Base-by-base conservation (phyloP, 2,329 filamentous ascomycete genomes). In the Colletotrichum orbiculare region DNA sequence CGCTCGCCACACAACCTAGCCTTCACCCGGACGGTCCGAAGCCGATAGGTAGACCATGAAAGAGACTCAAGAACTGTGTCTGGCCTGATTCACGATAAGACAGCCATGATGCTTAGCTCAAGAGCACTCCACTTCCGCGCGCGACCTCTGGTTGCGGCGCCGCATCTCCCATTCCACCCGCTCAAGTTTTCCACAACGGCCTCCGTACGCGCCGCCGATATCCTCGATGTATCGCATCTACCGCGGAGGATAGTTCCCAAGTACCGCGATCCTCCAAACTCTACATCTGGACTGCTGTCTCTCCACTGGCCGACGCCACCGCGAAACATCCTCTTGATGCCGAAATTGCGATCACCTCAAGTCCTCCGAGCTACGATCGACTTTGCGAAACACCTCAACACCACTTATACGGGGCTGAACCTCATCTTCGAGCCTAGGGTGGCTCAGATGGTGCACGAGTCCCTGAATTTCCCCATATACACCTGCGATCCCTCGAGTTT, bases 341-440 rank as follows among this genome's bases (percentile, higher is more conserved):
- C 86, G 46, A 89, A 89, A 74, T 81, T 87, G 54, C 84, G 83
- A 68, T 82, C 85, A 1, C 81, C 83, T 0, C 78, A 83, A 10
- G 86, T 88, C 13, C 81, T 81, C 13, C 74, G 80, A 13, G 84
- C 85, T 2, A 84, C 85, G 34, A 73, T 86, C 68, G 79, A 81
- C 66, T 88, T 88, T 67, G 85, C 85, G 69, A 90, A 87, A 70
- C 91, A 98, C 77, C 86, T 97, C 64, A 87, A 89, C 70, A 84
- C 83, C 67, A 92, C 93, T 64, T 97, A 98, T 76, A 90, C 93
- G 1, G 87, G 87, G 56, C 87, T 94, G 68, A 91, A 93, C 72
- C 83, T 98, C 53, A 87, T 98, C 10, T 89, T 98, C 70, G 96
- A 98, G 77, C 89, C 86, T 3, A 84, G 88, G 53, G 88, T 94